Evolutionary conservation across 2,329 filamentous ascomycete genomes (phyloP), one percentile per base, ranked within the genome.

Genomic region (Pseudocercospora cruenta): DNA sequence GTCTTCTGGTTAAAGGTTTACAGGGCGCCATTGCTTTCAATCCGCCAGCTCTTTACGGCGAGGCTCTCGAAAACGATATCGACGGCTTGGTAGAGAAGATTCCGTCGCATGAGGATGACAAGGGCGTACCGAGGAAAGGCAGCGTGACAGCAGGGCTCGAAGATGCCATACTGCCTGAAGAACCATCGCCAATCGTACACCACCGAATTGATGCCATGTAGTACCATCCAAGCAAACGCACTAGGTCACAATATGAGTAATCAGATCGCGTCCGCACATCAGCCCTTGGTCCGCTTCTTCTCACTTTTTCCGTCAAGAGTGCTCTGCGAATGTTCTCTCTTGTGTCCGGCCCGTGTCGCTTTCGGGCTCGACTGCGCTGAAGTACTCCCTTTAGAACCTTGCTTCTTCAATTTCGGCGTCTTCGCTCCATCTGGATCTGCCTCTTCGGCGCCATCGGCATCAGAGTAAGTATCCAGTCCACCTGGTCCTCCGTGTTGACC

Each of bases 401-500:
- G n/a, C 22, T 39, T 60, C 60, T 64, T 67, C 26, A 24, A 51
- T 24, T 65, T 61, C 22, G 64, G 51, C 51, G 64, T 62, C 60
- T 65, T 64, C 14, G 43, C 55, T 43, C 45, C 58, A 51, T 65
- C 69, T n/a, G 43, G 33, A 57, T 70, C 64, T 43, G 47, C 64
- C 36, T 72, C 66, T 33, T 71, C 72, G 60, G 26, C 74, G 66
- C 70, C 73, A 63, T 75, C 72, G 7, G 71, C 73, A 65, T 75
- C 72, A 19, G 73, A 70, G 57, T 60, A 73, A 4, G 64, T 65
- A 12, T 66, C 60, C 22, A 81, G 65, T 67, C 80, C 81, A 8
- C 79, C 80, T 0, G 78, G 76, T 5, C 75, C 78, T 16, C 80
- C 70, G 2, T 68, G 71, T 12, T 43, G 31, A 0, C 81, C 82